Percentiles rank a stretch among this genome's conserved stretches.
These are phyloP conservation scores for Plenodomus lindquistii DNA, from an alignment of 2,329 filamentous ascomycete genomes.

Conservation along the genomic window DNA sequence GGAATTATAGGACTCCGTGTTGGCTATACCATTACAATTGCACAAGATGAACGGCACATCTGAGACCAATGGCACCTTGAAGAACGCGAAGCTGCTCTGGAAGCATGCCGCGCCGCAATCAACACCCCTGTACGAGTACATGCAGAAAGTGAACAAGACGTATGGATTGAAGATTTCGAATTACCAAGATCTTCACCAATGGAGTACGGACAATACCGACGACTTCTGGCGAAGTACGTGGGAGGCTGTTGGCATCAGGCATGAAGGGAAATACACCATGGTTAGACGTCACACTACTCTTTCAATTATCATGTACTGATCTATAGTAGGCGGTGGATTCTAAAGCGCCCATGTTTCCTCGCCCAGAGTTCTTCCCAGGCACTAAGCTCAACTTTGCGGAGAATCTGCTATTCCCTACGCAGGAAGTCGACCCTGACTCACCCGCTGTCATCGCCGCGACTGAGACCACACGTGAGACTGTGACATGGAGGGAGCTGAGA, in stretches of 20 bases:
- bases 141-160: slow-evolving; percentile 69
- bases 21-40: not conserved
- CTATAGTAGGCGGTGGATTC: slow-evolving; percentile 67
- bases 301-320: slow-evolving; percentile 14
- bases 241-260: slow-evolving; percentile 77
- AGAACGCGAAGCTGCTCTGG: slow-evolving; percentile 59
- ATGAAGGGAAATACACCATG: slow-evolving; percentile 64
- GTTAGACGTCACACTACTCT: slow-evolving; percentile 47
- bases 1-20: not conserved
- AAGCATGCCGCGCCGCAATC: slow-evolving; percentile 66
- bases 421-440: slow-evolving; percentile 60
- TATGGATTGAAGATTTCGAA: slow-evolving; percentile 64
- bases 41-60: slow-evolving; percentile 10
- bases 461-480: slow-evolving; percentile 67
- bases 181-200: slow-evolving; percentile 78
- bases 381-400: slow-evolving; percentile 89
- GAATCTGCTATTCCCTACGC: slow-evolving; percentile 81
- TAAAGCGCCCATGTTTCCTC: slow-evolving; percentile 76
- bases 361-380: slow-evolving; percentile 81
- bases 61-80: slow-evolving; percentile 28
- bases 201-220: slow-evolving; percentile 78
- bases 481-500: slow-evolving; percentile 80
- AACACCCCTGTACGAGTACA: slow-evolving; percentile 74
- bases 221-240: slow-evolving; percentile 86
- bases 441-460: slow-evolving; percentile 80